Evolutionary conservation across 1,284 basidiomycete species (phyloP).

Genomic region (Boletus subluridellus): DNA sequence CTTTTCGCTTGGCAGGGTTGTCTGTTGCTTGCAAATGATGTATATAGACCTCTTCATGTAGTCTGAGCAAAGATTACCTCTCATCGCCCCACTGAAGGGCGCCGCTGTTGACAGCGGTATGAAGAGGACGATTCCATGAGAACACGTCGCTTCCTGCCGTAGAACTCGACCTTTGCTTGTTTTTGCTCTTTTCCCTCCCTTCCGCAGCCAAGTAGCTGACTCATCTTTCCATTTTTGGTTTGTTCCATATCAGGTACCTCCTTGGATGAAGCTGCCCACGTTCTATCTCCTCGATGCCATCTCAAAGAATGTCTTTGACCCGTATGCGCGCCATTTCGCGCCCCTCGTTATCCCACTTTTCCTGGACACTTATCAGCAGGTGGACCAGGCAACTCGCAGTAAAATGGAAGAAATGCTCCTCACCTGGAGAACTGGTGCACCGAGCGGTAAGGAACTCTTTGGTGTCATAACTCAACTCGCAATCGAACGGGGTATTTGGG

Average conservation of each 20-base stretch:
- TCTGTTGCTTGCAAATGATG: conserved; percentile 34
- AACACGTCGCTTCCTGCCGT: conserved; percentile 19
- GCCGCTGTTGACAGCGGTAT: conserved; percentile 34
- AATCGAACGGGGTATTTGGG: conserved; percentile 78
- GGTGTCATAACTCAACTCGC: conserved; percentile 67
- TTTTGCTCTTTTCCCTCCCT: conserved; percentile 25
- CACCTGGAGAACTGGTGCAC: conserved; percentile 86
- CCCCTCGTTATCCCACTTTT: conserved; percentile 76
- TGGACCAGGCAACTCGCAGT: conserved; percentile 77
- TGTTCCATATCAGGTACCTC: conserved; percentile 65
- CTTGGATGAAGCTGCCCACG: conserved; percentile 86
- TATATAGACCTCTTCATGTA: conserved; percentile 38
- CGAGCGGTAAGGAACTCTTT: conserved; percentile 78
- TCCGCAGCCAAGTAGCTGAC: conserved; percentile 52
- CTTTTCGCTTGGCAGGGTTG: conserved; percentile 24
- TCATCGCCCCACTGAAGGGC: conserved; percentile 31
- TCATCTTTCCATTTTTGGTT: conserved; percentile 45
- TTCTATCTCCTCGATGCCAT: conserved; percentile 97
- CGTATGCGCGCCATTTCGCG: conserved; percentile 81
- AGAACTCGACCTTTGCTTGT: conserved; percentile 23
- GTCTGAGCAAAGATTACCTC: conserved; percentile 42
- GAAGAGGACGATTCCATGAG: conserved; percentile 35
- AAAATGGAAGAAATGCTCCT: conserved; percentile 97
- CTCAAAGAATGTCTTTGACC: conserved; percentile 89
- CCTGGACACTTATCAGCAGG: conserved; percentile 78